A percentile compares a stretch with the other conserved stretches of the same genome.
phyloP scores from a whole-genome alignment of 2,329 filamentous ascomycete genomes.

The Aspergillus calidoustus region DNA sequence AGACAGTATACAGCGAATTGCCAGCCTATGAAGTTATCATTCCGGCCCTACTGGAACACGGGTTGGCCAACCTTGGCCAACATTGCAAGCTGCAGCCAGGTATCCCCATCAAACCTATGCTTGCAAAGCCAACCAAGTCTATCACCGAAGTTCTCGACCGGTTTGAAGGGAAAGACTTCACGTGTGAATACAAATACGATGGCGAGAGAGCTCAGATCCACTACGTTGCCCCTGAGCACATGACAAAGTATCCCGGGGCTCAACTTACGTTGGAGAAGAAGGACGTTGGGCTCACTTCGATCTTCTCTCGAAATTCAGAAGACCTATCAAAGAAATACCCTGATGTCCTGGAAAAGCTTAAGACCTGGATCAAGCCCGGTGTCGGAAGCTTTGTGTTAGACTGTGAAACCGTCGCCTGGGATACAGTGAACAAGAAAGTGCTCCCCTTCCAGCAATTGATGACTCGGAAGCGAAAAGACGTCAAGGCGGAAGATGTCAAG shows the following conservation, averaged over 20 bases:
- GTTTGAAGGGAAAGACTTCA: conserved; percentile 93
- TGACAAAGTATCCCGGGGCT: conserved; percentile 69
- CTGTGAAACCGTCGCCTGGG: conserved; percentile 97
- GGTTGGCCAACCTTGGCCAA: conserved; percentile 79
- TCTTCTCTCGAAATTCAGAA: conserved; percentile 97
- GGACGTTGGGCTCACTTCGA: conserved; percentile 76
- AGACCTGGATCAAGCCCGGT: conserved; percentile 84
- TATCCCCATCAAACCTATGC: conserved; percentile 95
- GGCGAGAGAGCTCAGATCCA: conserved; percentile 98
- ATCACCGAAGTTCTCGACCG: conserved; percentile 97
- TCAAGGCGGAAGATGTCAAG: conserved; percentile 92
- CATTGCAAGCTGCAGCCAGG: conserved; percentile 91
- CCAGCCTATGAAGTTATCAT: conserved; percentile 96
- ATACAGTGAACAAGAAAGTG: conserved; percentile 91
- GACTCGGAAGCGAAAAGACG: conserved; percentile 97
- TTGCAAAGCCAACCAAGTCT: conserved; percentile 97
- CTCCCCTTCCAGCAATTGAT: conserved; percentile 97
- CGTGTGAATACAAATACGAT: conserved; percentile 99
- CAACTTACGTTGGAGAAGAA: conserved; percentile 67
- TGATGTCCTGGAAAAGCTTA: conserved; percentile 86
- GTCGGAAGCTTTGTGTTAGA: conserved; percentile 98
- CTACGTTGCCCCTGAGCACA: conserved; percentile 83
- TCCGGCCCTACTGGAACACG: conserved; percentile 83
- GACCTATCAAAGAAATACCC: conserved; percentile 97
- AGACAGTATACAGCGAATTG: conserved; percentile 90